phyloP scores from a whole-genome alignment of 768 basidiomycete species.

The Tricholoma matsutake region DNA sequence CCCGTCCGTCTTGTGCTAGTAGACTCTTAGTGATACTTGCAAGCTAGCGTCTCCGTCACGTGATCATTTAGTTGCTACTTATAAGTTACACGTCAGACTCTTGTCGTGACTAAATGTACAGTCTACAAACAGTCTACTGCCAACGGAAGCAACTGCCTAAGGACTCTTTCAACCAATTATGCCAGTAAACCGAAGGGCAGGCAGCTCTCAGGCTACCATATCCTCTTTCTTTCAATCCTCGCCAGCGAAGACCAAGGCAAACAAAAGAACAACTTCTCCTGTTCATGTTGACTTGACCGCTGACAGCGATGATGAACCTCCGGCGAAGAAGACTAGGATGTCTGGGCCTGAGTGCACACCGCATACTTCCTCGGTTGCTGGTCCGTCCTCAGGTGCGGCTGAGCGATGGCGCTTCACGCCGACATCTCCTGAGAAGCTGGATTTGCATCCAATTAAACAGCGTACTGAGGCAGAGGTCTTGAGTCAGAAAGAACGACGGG shows the following conservation, averaged over 20 bases:
- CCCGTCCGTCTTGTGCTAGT: too few species aligned
- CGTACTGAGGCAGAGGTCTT: slow-evolving; percentile 19
- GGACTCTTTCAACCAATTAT: not conserved
- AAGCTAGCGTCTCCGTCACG: slow-evolving; percentile 13
- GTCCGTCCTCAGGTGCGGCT: slow-evolving; percentile 18
- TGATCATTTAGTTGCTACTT: slow-evolving; percentile 12
- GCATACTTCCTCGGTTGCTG: slow-evolving; percentile 1
- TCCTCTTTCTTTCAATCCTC: slow-evolving; percentile 36
- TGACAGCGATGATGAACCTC: slow-evolving; percentile 32
- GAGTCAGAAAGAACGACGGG: slow-evolving; percentile 29
- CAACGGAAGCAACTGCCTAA: too few species aligned
- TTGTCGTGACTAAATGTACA: too few species aligned
- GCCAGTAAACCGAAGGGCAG: slow-evolving; percentile 7
- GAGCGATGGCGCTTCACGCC: slow-evolving; percentile 48
- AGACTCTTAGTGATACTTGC: too few species aligned
- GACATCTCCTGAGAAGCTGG: slow-evolving; percentile 24
- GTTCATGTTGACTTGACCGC: slow-evolving; percentile 48
- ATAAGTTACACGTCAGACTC: too few species aligned
- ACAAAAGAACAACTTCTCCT: slow-evolving; percentile 13
- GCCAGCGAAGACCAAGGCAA: slow-evolving; percentile 7
- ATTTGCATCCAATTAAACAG: slow-evolving; percentile 8
- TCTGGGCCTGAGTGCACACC: slow-evolving; percentile 1
- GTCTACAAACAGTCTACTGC: too few species aligned
- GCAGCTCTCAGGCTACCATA: slow-evolving; percentile 33
- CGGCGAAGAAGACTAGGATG: slow-evolving; percentile 28